Conservation (phyloP, 306 rosid genomes). For the Styphnolobium japonicum region DNA sequence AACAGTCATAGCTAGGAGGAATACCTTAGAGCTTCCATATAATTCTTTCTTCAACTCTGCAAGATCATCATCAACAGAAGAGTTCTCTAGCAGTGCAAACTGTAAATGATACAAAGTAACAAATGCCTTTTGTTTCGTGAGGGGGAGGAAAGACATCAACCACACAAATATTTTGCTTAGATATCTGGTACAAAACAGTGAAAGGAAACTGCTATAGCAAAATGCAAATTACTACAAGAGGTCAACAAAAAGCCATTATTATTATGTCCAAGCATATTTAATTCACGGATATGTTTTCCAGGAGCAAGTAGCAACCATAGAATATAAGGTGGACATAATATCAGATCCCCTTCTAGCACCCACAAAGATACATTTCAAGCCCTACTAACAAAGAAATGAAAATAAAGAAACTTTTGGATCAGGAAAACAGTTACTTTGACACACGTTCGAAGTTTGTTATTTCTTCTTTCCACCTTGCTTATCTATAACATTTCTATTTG, state of each 20-base stretch:
- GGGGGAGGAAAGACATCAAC: not conserved
- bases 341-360: not conserved
- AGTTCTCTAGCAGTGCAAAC: slow-evolving; percentile 67
- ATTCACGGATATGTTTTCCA: not conserved
- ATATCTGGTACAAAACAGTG: not conserved
- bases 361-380: not conserved
- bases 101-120: slow-evolving; percentile 16
- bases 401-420: not conserved
- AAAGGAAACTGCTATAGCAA: not conserved
- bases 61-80: slow-evolving; percentile 68
- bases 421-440: not conserved
- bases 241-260: not conserved
- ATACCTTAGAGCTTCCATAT: slow-evolving; percentile 58
- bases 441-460: not conserved
- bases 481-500: not conserved
- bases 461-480: not conserved
- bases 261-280: not conserved
- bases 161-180: not conserved
- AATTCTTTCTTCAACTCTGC: slow-evolving; percentile 46
- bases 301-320: not conserved
- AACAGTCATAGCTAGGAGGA: not conserved
- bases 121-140: not conserved
- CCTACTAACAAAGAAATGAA: not conserved
- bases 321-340: not conserved
- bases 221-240: not conserved